Conservation (phyloP, 148 eudicot species). For the Diospyros lotus region DNA sequence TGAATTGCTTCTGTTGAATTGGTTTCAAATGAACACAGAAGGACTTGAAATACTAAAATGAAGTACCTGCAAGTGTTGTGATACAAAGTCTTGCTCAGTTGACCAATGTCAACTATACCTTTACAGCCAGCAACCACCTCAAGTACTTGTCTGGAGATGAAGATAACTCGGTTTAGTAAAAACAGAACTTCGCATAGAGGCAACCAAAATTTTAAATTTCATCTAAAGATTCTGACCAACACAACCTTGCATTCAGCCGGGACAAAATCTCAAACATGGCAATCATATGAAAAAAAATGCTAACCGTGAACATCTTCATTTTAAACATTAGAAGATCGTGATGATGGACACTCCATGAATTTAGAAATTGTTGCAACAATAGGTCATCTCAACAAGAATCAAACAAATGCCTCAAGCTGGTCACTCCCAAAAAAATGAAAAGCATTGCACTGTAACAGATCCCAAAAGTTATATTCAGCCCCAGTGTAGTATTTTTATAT, state of each 20-base stretch:
- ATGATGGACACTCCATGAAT: neutral
- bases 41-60: neutral
- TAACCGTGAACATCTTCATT: neutral
- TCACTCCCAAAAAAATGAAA: neutral
- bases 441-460: neutral
- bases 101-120: slow-evolving; percentile 61
- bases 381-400: neutral
- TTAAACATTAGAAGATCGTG: neutral
- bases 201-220: neutral
- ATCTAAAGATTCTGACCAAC: neutral
- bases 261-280: slow-evolving; percentile 4
- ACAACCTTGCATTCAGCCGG: neutral
- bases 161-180: neutral
- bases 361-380: neutral
- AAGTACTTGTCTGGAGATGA: slow-evolving; percentile 80
- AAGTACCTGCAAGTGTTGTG: slow-evolving; percentile 95
- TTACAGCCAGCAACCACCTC: slow-evolving; percentile 94
- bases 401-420: neutral
- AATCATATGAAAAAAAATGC: neutral
- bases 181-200: neutral
- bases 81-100: slow-evolving; percentile 68
- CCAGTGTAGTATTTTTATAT: neutral
- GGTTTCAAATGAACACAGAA: neutral
- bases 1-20: neutral
- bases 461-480: neutral